phyloP scores from a whole-genome alignment of 768 basidiomycete genomes.

The Gymnopilus junonius region DNA sequence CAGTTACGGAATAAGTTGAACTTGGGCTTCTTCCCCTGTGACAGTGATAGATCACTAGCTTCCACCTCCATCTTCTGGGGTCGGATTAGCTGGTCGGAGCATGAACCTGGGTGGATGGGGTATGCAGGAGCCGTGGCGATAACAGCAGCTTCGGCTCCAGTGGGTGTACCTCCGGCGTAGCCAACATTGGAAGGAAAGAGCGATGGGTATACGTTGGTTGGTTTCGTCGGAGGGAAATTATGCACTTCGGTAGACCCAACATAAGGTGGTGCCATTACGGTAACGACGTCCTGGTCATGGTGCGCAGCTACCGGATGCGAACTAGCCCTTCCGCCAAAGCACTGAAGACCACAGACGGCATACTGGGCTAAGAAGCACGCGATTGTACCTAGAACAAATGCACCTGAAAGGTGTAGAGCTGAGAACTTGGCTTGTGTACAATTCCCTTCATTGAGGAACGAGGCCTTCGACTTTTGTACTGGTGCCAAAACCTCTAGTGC shows the following conservation, averaged over 20 bases:
- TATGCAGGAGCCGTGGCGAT: slow-evolving; percentile 79
- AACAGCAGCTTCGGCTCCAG: slow-evolving; percentile 76
- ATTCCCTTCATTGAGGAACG: slow-evolving; percentile 13
- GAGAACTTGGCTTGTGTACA: slow-evolving; percentile 34
- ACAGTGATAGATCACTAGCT: slow-evolving; percentile 17
- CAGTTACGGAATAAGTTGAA: slow-evolving; percentile 79
- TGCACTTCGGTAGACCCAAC: slow-evolving; percentile 75
- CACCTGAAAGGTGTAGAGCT: slow-evolving; percentile 43
- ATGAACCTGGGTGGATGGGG: slow-evolving; percentile 68
- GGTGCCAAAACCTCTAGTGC: slow-evolving; percentile 16
- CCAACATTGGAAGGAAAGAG: slow-evolving; percentile 81
- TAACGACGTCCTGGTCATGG: slow-evolving; percentile 22
- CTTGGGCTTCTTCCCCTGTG: slow-evolving; percentile 32
- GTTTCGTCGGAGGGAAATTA: slow-evolving; percentile 71
- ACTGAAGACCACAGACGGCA: slow-evolving; percentile 45
- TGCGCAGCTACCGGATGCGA: slow-evolving; percentile 8
- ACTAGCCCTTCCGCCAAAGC: slow-evolving; percentile 32
- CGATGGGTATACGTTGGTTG: slow-evolving; percentile 74
- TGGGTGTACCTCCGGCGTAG: slow-evolving; percentile 77
- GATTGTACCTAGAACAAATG: slow-evolving; percentile 59
- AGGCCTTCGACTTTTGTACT: slow-evolving; percentile 12
- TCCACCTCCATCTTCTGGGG: slow-evolving; percentile 35
- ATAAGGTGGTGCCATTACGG: slow-evolving; percentile 60
- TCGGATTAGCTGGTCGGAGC: slow-evolving; percentile 62
- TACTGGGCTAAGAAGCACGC: slow-evolving; percentile 56